Evolutionary conservation across 1,284 basidiomycete species (phyloP).

Genomic region (Sporisorium exsertum): DNA sequence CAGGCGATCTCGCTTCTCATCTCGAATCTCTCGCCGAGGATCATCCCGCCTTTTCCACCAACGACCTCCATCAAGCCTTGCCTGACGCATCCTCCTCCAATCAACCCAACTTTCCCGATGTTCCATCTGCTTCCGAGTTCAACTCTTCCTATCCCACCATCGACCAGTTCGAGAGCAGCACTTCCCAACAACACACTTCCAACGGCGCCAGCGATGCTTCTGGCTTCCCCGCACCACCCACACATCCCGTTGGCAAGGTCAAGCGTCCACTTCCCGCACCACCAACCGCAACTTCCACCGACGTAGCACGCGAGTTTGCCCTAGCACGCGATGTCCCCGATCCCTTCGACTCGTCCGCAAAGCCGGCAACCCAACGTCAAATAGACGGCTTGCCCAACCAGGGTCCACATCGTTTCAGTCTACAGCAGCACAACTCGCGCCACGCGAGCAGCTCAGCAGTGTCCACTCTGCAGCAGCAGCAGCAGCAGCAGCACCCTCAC

Average conservation of each 20-base stretch:
- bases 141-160: conserved; percentile 53
- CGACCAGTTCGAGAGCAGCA: conserved; percentile 53
- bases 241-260: conserved; percentile 39
- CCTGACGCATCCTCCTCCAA: conserved; percentile 6
- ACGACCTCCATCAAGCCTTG: conserved; percentile 24
- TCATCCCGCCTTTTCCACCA: conserved; percentile 22
- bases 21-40: conserved; percentile 33
- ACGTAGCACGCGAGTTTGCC: conserved; percentile 48
- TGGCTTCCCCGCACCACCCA: conserved; percentile 44
- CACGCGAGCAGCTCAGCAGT: conserved; percentile 24
- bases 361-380: conserved; percentile 16
- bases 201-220: conserved; percentile 10
- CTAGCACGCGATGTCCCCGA: conserved; percentile 49
- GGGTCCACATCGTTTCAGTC: conserved; percentile 26
- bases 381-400: conserved; percentile 43
- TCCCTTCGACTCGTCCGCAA: conserved; percentile 29
- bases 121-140: conserved; percentile 54
- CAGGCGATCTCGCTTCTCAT: conserved; percentile 26
- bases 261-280: conserved; percentile 51
- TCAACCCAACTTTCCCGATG: conserved; percentile 27
- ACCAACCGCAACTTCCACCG: conserved; percentile 32
- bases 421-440: conserved; percentile 19
- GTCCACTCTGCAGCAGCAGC: conserved; percentile 8
- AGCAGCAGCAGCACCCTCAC: no score
- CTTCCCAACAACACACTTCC: conserved; percentile 3